Percentiles rank a stretch among this genome's conserved stretches.
Evolutionary conservation across 768 basidiomycete species (phyloP).

Genomic region (Macrolepiota dolichaula): DNA sequence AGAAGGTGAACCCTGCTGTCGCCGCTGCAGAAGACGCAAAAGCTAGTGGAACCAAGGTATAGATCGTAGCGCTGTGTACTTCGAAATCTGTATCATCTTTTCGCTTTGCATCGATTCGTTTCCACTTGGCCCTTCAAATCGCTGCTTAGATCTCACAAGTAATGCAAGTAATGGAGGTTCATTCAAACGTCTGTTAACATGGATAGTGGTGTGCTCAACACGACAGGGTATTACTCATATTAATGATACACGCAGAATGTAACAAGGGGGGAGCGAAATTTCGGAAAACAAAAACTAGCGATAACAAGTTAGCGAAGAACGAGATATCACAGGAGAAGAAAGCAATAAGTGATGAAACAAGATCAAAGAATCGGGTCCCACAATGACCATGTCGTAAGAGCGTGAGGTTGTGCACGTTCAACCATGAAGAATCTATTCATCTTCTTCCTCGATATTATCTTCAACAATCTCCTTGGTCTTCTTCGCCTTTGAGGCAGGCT

Average conservation of each 20-base stretch:
- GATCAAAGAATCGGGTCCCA: not conserved
- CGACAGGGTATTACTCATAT: constrained; percentile 10
- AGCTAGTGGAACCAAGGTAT: constrained; percentile 55
- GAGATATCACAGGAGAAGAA: not conserved
- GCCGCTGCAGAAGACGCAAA: constrained; percentile 89
- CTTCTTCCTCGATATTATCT: constrained; percentile 38
- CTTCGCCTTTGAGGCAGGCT: constrained; percentile 38
- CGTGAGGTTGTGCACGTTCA: not conserved
- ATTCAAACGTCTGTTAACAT: not conserved
- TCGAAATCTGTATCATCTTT: constrained; percentile 6
- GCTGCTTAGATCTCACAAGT: not conserved
- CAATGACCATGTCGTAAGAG: not conserved
- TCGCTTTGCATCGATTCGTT: constrained; percentile 7
- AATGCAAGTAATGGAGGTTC: not conserved
- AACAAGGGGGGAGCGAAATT: not conserved
- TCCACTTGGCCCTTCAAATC: not conserved
- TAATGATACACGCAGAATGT: constrained; percentile 12
- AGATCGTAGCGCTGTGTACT: constrained; percentile 21
- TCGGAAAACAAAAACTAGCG: not conserved
- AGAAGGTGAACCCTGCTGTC: constrained; percentile 96
- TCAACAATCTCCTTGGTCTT: constrained; percentile 50
- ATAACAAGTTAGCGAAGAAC: not conserved
- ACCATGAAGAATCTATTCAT: constrained; percentile 8
- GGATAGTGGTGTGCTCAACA: not conserved
- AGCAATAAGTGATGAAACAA: constrained; percentile 1